Percentiles rank a stretch among this genome's conserved stretches.
phyloP scores from a whole-genome alignment of 441 rosid genomes.

The Macaranga tanarius region DNA sequence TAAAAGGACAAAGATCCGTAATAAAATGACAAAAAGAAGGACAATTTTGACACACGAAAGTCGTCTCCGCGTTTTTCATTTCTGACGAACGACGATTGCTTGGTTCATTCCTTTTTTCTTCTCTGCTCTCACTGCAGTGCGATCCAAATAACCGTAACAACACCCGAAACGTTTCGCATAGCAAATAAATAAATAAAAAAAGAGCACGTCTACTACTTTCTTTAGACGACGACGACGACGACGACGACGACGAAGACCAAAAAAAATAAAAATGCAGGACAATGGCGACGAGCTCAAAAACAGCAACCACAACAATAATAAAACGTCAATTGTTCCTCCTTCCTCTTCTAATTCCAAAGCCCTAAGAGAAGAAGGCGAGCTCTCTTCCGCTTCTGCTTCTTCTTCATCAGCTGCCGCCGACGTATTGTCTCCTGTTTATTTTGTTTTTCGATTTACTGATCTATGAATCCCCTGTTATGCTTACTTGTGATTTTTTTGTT shows the following conservation, averaged over 20 bases:
- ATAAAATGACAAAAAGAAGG: background rate
- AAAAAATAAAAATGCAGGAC: no score
- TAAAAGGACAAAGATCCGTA: background rate
- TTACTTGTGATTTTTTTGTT: background rate
- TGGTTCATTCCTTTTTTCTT: no score
- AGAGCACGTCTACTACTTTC: background rate
- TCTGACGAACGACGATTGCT: no score
- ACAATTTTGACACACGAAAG: background rate
- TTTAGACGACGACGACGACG: background rate
- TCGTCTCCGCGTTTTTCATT: no score
- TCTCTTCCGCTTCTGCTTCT: slow-evolving; percentile 50
- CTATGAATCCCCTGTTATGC: no score
- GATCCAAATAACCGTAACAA: no score
- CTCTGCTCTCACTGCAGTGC: no score
- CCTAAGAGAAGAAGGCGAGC: slow-evolving; percentile 88
- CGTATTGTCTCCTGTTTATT: slow-evolving; percentile 32
- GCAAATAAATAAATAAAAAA: no score
- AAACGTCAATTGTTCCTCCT: background rate
- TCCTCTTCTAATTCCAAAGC: slow-evolving; percentile 22
- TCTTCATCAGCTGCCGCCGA: slow-evolving; percentile 46
- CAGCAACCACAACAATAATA: slow-evolving; percentile 12
- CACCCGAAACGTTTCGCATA: no score
- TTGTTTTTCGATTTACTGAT: no score
- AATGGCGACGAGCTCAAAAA: slow-evolving; percentile 20
- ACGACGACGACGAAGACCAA: no score